Conservation (phyloP, 1,139 yeast genomes). For the Pichia sp. region DNA sequence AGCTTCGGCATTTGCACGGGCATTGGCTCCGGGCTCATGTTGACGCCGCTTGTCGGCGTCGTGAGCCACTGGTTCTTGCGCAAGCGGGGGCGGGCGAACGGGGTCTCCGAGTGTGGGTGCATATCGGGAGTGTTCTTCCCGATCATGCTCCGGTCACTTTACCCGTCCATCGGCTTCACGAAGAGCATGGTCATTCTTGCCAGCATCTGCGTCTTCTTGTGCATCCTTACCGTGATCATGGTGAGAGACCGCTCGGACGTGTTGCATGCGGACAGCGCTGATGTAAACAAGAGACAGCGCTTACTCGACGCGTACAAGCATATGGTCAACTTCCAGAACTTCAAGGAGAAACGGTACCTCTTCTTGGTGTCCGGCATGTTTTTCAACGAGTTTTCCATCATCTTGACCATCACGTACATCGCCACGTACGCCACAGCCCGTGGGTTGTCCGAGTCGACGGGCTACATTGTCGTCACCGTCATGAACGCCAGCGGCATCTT, state of each 20-base stretch:
- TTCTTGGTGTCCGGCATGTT: constrained; percentile 28
- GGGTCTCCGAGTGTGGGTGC: constrained; percentile 57
- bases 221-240: constrained; percentile 28
- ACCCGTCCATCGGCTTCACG: constrained; percentile 46
- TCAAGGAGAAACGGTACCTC: constrained; percentile 38
- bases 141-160: constrained; percentile 50
- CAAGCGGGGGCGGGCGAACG: constrained; percentile 55
- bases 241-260: constrained; percentile 29
- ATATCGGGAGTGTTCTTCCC: constrained; percentile 63
- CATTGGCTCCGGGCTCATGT: constrained; percentile 51
- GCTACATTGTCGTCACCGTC: constrained; percentile 45
- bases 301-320: constrained; percentile 38
- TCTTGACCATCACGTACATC: constrained; percentile 35
- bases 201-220: constrained; percentile 43
- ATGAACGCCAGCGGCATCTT: constrained; percentile 47
- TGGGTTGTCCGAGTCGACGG: constrained; percentile 38
- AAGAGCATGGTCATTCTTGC: constrained; percentile 59
- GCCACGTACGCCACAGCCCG: constrained; percentile 47
- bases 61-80: constrained; percentile 59
- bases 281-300: constrained; percentile 10
- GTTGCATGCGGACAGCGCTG: constrained; percentile 20
- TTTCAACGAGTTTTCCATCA: constrained; percentile 27
- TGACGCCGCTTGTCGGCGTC: constrained; percentile 56
- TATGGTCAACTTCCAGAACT: constrained; percentile 41
- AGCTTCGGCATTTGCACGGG: constrained; percentile 57